Base-by-base conservation (phyloP, 495 filamentous ascomycete genomes). In the Paragyromitra xinjiangensis region DNA sequence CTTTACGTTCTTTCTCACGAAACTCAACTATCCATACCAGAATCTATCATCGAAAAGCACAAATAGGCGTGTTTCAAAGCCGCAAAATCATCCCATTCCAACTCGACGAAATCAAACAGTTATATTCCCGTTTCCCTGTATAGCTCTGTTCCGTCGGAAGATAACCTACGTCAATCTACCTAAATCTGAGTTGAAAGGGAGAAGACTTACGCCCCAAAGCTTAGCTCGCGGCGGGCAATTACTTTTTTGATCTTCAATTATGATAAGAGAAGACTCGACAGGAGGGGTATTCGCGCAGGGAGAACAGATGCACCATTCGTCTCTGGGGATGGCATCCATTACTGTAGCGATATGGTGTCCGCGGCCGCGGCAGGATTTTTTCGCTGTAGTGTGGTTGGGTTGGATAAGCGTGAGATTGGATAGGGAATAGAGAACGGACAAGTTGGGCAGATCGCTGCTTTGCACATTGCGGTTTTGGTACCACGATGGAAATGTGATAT, bases 221-320 rank as follows among this genome's bases (percentile, higher is more conserved):
- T n/a, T 40, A 42, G 37, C 59, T n/a, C 59, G 59, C 37, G 59
- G 59, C 11, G 34, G 58, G 40, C 44, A 44, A 2, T 44, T 63
- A 8, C 14, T 56, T 37, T 0, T 55, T 39, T 39, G 50, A 9
- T 40, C 29, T 3, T 68, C n/a, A 40, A 26, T 22, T 3, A 22
- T 22, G 7, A 3, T 8, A 22, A 6, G 1, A 7, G 48, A 55
- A 39, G 16, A 3, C 14, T 22, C n/a, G 16, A 14, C 16, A 4
- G 64, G n/a, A 11, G 64, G 64, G 0, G 44, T 53, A 4, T 6
- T 14, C 48, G 64, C 14, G 8, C 6, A 16, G 6, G 24, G 34
- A 11, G 50, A 37, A 40, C 50, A 68, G 5, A n/a, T 68, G 14
- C 64, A 68, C 45, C 64, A 56, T 53, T 68, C 26, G 19, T 39